phyloP scores from a whole-genome alignment of 1,139 yeast species.

The Suhomyces guaymorum region DNA sequence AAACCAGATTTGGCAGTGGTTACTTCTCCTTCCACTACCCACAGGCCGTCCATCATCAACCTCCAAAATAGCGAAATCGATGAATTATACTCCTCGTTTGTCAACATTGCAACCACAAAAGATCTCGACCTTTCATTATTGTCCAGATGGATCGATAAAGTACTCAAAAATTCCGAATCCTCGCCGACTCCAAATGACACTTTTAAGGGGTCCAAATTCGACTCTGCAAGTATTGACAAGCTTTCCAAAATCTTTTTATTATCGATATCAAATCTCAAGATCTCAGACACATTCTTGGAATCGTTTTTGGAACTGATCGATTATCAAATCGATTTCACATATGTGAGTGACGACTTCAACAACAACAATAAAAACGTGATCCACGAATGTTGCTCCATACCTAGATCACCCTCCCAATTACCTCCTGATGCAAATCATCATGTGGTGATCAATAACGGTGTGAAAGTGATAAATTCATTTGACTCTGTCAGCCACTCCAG shows the following conservation, averaged over 20 bases:
- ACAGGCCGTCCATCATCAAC: slow-evolving; percentile 18
- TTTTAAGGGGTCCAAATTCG: slow-evolving; percentile 2
- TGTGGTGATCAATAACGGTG: slow-evolving; percentile 46
- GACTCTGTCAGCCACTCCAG: slow-evolving; percentile 47
- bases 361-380: slow-evolving; percentile 42
- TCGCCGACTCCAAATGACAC: not conserved
- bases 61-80: slow-evolving; percentile 49
- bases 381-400: slow-evolving; percentile 49
- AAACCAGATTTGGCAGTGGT: slow-evolving; percentile 6
- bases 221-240: slow-evolving; percentile 32
- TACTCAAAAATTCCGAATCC: slow-evolving; percentile 21
- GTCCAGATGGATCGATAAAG: slow-evolving; percentile 53
- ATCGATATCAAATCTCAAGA: slow-evolving; percentile 54
- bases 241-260: slow-evolving; percentile 66
- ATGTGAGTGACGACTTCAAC: slow-evolving; percentile 43
- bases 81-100: slow-evolving; percentile 66
- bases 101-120: slow-evolving; percentile 55
- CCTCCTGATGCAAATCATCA: slow-evolving; percentile 33
- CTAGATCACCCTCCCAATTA: slow-evolving; percentile 29
- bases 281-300: slow-evolving; percentile 50
- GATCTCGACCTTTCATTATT: slow-evolving; percentile 47
- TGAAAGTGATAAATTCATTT: slow-evolving; percentile 43
- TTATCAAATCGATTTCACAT: slow-evolving; percentile 43
- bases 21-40: slow-evolving; percentile 8
- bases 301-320: slow-evolving; percentile 46